Evolutionary conservation across 2,329 filamentous ascomycete genomes (phyloP).

Genomic region (Neobulgaria alba): DNA sequence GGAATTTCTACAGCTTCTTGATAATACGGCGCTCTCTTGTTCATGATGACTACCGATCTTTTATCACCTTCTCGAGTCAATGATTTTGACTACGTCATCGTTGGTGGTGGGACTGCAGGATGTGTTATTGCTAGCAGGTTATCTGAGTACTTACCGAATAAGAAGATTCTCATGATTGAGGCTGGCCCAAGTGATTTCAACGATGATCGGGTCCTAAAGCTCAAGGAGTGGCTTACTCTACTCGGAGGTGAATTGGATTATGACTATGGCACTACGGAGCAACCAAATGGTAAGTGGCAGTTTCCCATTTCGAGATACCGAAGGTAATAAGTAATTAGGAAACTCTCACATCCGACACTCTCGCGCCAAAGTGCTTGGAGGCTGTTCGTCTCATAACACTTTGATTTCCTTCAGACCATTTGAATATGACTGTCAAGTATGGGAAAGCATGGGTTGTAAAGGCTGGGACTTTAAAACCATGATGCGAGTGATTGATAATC

Average conservation of each 20-base stretch:
- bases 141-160: constrained; percentile 72
- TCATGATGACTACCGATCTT: constrained; percentile 26
- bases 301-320: not conserved
- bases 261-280: constrained; percentile 78
- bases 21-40: too few species aligned
- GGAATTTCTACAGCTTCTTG: too few species aligned
- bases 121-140: constrained; percentile 38
- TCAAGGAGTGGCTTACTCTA: constrained; percentile 79
- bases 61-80: constrained; percentile 25
- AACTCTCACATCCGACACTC: constrained; percentile 91
- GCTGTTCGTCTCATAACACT: constrained; percentile 90
- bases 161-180: constrained; percentile 76
- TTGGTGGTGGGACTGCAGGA: constrained; percentile 44
- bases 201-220: constrained; percentile 76
- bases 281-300: constrained; percentile 71
- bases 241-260: constrained; percentile 85
- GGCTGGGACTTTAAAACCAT: constrained; percentile 85
- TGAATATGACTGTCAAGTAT: constrained; percentile 77
- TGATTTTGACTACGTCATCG: constrained; percentile 39
- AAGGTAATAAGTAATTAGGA: constrained; percentile 38
- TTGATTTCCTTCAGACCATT: constrained; percentile 89
- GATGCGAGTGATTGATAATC: constrained; percentile 70
- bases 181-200: constrained; percentile 83
- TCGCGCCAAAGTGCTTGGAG: constrained; percentile 83
- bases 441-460: constrained; percentile 72